Evolutionary conservation across 2,329 filamentous ascomycete species (phyloP).

Genomic region (Colletotrichum incanum): DNA sequence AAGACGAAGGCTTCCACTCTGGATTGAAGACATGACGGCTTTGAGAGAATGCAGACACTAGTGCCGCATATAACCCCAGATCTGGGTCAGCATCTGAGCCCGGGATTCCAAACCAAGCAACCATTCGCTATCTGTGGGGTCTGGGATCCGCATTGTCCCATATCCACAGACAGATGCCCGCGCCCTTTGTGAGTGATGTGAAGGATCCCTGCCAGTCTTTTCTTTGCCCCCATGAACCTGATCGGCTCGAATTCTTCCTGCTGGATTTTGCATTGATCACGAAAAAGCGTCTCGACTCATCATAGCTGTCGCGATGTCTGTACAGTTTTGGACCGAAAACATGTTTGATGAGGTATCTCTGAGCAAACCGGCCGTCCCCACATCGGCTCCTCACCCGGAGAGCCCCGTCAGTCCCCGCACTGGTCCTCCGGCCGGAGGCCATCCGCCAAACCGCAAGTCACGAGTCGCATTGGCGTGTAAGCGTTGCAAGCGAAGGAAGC

Average conservation of each 20-base stretch:
- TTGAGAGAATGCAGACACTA: background rate
- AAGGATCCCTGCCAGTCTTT: background rate
- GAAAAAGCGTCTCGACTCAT: background rate
- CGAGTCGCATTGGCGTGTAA: constrained; percentile 48
- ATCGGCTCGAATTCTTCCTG: constrained; percentile 38
- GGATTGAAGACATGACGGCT: background rate
- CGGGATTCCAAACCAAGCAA: background rate
- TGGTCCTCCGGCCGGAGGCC: background rate
- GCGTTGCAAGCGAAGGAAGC: constrained; percentile 49
- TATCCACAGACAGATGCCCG: background rate
- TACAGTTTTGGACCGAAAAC: background rate
- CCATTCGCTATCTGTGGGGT: background rate
- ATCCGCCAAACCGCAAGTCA: constrained; percentile 42
- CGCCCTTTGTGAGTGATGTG: background rate
- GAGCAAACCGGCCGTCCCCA: background rate
- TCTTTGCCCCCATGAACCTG: background rate
- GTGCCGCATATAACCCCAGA: background rate
- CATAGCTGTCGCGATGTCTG: background rate
- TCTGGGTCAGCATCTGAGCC: background rate
- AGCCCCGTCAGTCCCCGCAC: constrained; percentile 39
- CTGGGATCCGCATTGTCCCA: background rate
- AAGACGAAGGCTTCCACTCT: background rate
- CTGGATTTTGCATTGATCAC: background rate
- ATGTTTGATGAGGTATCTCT: constrained; percentile 18
- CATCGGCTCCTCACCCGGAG: constrained; percentile 18